Evolutionary conservation across 129 eudicot genomes (phyloP), one percentile per base, ranked within the genome.

Genomic region (Centrapalus pauciflorus): DNA sequence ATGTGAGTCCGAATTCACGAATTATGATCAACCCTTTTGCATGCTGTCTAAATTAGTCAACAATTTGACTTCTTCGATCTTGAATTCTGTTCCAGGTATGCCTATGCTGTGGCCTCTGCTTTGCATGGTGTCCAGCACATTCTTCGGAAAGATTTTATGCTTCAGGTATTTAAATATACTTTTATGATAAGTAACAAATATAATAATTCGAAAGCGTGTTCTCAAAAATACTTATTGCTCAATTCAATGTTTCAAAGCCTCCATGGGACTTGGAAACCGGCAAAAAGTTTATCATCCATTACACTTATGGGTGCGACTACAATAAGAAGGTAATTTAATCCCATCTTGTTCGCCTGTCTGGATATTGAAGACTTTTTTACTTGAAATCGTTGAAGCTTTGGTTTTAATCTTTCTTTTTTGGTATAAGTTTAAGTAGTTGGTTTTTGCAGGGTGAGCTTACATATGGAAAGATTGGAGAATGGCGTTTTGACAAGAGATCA

Each of bases 41-140:
- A 45, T 24, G 14, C 7, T 46, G 24, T 27, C 25, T 48, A 14
- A n/a, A 13, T 67, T 30, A 3, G 51, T 40, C 66, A 54, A 11
- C 35, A 21, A 10, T 28, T 46, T 67, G 55, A 72, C 63, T 81
- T 76, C 43, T 13, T 66, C 4, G 27, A 25, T 72, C 51, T 33
- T 58, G 60, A 37, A 25, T 12, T 69, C 63, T 38, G 34, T 58
- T 21, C 48, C 8, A 85, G 93, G 93, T 85, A 85, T 82, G 93
- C 88, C 16, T 85, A 85, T 85, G 93, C 93, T 24, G 87, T 85
- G 78, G 93, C 93, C 57, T 85, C 93, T 74, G 93, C 93, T 73
- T 82, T 85, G 80, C 85, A 85, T 51, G 88, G 88, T 63, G 93
- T 85, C 61, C 88, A 82, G 26, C 93, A 85, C 68, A 78, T 85